Evolutionary conservation across 176 grass and related monocot genomes (phyloP).

Genomic region (Oryza nivara): DNA sequence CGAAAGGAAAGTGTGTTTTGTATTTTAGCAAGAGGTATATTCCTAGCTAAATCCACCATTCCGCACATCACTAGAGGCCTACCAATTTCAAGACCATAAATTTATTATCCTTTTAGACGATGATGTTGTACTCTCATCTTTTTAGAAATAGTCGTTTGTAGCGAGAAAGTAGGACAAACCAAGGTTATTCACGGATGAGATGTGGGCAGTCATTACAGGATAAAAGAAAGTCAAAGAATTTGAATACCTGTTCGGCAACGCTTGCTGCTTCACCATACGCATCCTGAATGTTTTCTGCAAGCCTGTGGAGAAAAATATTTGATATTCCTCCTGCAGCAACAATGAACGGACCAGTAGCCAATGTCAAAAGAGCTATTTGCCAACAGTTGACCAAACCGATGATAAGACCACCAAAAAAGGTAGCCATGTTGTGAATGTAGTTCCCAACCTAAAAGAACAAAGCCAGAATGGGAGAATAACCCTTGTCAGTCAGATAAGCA

Average conservation of each 20-base stretch:
- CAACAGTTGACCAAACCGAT: slow-evolving; percentile 98
- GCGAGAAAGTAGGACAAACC: not conserved
- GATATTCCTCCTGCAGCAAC: slow-evolving; percentile 99
- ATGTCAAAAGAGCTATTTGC: slow-evolving; percentile 92
- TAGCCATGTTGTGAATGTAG: slow-evolving; percentile 99
- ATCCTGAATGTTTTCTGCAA: slow-evolving; percentile 99
- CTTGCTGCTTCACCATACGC: slow-evolving; percentile 98
- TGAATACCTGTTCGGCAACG: slow-evolving; percentile 92
- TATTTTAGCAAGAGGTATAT: slow-evolving; percentile 3
- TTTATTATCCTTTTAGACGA: slow-evolving; percentile 8
- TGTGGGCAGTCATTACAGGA: not conserved
- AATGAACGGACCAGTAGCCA: slow-evolving; percentile 96
- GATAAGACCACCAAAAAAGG: slow-evolving; percentile 90
- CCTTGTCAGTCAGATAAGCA: not conserved
- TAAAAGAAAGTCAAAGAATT: not conserved
- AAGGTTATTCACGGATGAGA: not conserved
- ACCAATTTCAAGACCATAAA: slow-evolving; percentile 14
- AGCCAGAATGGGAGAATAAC: not conserved
- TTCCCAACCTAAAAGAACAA: slow-evolving; percentile 75
- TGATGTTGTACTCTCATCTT: not conserved
- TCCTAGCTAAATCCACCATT: slow-evolving; percentile 5
- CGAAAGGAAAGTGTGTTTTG: not conserved
- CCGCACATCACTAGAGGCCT: not conserved
- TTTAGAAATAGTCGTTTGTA: not conserved
- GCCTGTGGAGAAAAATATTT: slow-evolving; percentile 98